Percentiles rank a stretch among this genome's conserved stretches.
phyloP scores from a whole-genome alignment of 1,139 yeast species.

The Suzukiozyma palmioleophila region DNA sequence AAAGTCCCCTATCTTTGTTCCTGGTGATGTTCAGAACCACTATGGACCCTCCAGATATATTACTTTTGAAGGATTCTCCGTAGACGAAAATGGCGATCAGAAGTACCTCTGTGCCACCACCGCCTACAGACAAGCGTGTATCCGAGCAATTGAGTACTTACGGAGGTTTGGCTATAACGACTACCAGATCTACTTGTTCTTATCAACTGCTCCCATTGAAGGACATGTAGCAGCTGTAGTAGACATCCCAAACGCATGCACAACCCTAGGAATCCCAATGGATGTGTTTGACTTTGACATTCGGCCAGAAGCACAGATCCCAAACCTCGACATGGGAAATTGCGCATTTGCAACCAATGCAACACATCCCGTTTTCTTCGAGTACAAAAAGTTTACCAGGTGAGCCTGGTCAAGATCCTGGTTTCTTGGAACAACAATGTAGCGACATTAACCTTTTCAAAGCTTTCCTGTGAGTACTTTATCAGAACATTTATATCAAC shows the following conservation, averaged over 20 bases:
- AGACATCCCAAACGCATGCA: constrained; percentile 49
- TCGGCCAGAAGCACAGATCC: constrained; percentile 30
- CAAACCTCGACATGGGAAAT: constrained; percentile 24
- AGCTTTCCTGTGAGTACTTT: too few relatives aligned
- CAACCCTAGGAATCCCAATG: constrained; percentile 47
- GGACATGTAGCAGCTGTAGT: constrained; percentile 50
- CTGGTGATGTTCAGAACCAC: constrained; percentile 44
- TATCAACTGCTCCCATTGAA: constrained; percentile 46
- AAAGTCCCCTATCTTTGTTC: constrained; percentile 43
- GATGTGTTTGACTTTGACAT: constrained; percentile 49
- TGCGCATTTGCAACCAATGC: constrained; percentile 31
- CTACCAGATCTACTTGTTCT: constrained; percentile 42
- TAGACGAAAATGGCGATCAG: constrained; percentile 41
- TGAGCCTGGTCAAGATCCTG: too few relatives aligned
- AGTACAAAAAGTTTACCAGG: constrained; percentile 6
- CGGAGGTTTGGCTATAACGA: constrained; percentile 47
- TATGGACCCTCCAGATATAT: constrained; percentile 45
- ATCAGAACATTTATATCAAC: too few relatives aligned
- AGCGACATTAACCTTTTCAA: too few relatives aligned
- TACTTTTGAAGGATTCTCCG: constrained; percentile 51
- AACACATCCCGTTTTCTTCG: constrained; percentile 9
- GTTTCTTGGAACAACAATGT: too few relatives aligned
- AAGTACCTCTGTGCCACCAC: constrained; percentile 42
- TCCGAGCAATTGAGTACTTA: constrained; percentile 45
- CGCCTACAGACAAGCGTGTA: constrained; percentile 47